phyloP scores from a whole-genome alignment of 148 eudicot species.

The Chenopodium album region DNA sequence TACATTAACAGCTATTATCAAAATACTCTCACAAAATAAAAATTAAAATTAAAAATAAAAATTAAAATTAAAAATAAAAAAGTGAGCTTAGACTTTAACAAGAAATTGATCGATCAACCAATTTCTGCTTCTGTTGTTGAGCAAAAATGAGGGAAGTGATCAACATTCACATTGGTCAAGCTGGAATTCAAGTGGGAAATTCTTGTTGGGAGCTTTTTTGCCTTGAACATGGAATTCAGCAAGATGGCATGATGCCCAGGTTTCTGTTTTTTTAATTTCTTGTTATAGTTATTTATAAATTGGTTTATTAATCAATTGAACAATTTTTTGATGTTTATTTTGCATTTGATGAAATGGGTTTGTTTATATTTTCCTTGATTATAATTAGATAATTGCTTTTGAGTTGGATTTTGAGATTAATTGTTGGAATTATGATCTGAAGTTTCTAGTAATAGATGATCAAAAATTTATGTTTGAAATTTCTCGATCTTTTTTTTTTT shows the following conservation, averaged over 20 bases:
- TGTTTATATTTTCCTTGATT: neutral
- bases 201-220: conserved; percentile 63
- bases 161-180: conserved; percentile 57
- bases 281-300: neutral
- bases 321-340: neutral
- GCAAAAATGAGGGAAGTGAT: conserved; percentile 48
- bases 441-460: neutral
- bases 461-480: neutral
- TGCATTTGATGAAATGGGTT: neutral
- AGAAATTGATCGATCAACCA: neutral
- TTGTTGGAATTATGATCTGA: neutral
- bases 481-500: neutral
- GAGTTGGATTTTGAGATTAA: neutral
- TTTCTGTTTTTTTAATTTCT: neutral
- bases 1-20: neutral
- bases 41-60: too few relatives aligned
- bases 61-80: too few relatives aligned
- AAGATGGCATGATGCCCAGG: conserved; percentile 62
- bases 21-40: neutral
- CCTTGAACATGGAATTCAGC: conserved; percentile 60
- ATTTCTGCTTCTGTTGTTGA: neutral
- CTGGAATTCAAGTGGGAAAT: conserved; percentile 65
- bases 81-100: neutral
- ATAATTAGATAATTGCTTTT: too few relatives aligned
- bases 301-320: neutral